Base-by-base conservation (phyloP, 306 rosid genomes). In the Cyclanthera cordifolia region DNA sequence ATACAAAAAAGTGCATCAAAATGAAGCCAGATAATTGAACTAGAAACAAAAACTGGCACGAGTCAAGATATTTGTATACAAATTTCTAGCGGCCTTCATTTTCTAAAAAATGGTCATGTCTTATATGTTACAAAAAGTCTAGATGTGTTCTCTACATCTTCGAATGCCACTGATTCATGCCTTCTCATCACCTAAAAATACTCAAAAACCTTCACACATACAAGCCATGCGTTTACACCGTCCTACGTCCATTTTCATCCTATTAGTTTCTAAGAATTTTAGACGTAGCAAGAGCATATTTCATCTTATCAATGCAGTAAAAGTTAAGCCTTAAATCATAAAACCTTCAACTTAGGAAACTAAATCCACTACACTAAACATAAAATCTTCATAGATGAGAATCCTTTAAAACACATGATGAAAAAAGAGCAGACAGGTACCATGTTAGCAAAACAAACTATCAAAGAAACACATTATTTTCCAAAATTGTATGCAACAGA, bases 21-120 rank as follows among this genome's bases (percentile, higher is more conserved):
- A 52, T 66, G 50, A 25, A 71, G 59, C 19, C 2, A 67, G 53
- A 64, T 67, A 51, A 65, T 41, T 64, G 45, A 39, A 64, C 20
- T 64, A 8, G 47, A 9, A 32, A 59, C 66, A 32, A 59, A 59
- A 32, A 30, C 20, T 30, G 14, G 13, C 15, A 58, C 43, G 9
- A 30, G 37, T 30, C 21, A 58, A 58, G 61, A 55, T 55, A 55
- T 25, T 54, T 13, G n/a, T 11, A 53, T 10, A 12, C 32, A 25
- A 25, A 14, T 23, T 54, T 23, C 60, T 17, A 0, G 19, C 37
- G 5, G 37, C 60, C 30, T 25, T 21, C 6, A 12, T 23, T 27
- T 55, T 32, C 3, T 16, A 2, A 16, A 58, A 58, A 58, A 30
- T 58, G 12, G 65, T 15, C 14, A 55, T 24, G 30, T 58, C 20